Conservation (phyloP, 805 yeast genomes). For the Candida nanaspora region DNA sequence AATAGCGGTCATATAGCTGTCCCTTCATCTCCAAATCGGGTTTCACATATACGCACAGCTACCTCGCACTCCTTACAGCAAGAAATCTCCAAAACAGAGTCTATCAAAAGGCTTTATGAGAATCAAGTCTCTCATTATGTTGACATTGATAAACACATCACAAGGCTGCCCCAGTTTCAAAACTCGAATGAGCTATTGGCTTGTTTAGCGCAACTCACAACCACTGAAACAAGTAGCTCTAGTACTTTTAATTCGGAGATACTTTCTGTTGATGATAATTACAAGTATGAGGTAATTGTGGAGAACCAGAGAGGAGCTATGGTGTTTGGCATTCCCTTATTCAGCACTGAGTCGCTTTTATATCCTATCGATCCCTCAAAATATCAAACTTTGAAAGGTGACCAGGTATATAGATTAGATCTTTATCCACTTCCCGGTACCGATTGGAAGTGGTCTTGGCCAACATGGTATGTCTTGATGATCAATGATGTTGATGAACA, state of each 20-base stretch:
- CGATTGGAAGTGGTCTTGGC: constrained; percentile 50
- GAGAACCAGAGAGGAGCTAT: constrained; percentile 52
- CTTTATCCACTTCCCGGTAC: constrained; percentile 41
- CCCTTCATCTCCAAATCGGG: too few relatives aligned
- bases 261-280: constrained; percentile 1
- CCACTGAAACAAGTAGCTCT: constrained; percentile 6
- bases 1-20: too few relatives aligned
- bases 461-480: constrained; percentile 48
- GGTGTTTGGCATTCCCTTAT: constrained; percentile 44
- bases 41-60: too few relatives aligned
- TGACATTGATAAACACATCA: constrained; percentile 19
- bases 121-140: constrained; percentile 16
- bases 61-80: too few relatives aligned
- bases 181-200: constrained; percentile 18
- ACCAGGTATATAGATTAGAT: constrained; percentile 21
- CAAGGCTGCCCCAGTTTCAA: constrained; percentile 23
- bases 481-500: constrained; percentile 49
- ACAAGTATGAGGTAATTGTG: constrained; percentile 33
- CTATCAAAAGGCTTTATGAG: constrained; percentile 1
- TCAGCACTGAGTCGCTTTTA: constrained; percentile 36
- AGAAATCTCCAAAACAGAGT: not conserved
- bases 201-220: constrained; percentile 15
- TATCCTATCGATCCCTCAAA: constrained; percentile 45
- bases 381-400: constrained; percentile 38
- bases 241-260: constrained; percentile 4